Conservation (phyloP, 1,284 basidiomycete genomes). For the Irpex sp. region DNA sequence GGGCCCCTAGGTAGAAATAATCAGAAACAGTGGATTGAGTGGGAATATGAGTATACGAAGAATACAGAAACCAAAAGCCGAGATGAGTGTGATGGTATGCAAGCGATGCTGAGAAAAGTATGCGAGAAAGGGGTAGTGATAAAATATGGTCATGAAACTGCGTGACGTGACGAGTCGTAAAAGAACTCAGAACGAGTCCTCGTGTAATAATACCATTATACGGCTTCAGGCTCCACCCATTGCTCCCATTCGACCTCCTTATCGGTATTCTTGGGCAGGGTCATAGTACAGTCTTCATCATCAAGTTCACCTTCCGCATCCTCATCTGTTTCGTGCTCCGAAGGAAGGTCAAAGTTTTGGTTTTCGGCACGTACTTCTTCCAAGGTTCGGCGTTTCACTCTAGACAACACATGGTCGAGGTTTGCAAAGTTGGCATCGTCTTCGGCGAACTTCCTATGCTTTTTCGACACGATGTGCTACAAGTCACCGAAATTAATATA, state of each 20-base stretch:
- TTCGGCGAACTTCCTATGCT: constrained; percentile 84
- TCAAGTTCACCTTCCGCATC: constrained; percentile 9
- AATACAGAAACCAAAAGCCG: constrained; percentile 5
- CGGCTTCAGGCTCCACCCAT: constrained; percentile 19
- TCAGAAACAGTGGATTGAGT: neutral
- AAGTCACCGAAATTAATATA: constrained; percentile 3
- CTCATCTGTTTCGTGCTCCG: constrained; percentile 9
- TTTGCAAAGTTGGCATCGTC: constrained; percentile 80
- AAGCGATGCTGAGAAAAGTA: neutral
- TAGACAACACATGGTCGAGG: constrained; percentile 77
- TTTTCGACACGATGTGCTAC: constrained; percentile 79
- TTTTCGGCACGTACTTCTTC: constrained; percentile 35
- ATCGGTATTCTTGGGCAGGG: neutral
- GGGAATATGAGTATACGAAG: neutral
- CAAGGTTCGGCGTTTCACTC: constrained; percentile 65
- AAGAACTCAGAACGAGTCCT: neutral
- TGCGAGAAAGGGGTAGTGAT: neutral
- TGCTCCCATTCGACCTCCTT: constrained; percentile 26
- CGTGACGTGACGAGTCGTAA: neutral
- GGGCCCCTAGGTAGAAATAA: neutral
- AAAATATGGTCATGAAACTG: neutral
- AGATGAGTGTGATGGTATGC: neutral
- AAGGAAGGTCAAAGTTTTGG: constrained; percentile 3
- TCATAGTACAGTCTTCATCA: constrained; percentile 14
- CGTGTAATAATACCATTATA: neutral